Conservation (phyloP, 768 basidiomycete species). For the Podaxis sp. region DNA sequence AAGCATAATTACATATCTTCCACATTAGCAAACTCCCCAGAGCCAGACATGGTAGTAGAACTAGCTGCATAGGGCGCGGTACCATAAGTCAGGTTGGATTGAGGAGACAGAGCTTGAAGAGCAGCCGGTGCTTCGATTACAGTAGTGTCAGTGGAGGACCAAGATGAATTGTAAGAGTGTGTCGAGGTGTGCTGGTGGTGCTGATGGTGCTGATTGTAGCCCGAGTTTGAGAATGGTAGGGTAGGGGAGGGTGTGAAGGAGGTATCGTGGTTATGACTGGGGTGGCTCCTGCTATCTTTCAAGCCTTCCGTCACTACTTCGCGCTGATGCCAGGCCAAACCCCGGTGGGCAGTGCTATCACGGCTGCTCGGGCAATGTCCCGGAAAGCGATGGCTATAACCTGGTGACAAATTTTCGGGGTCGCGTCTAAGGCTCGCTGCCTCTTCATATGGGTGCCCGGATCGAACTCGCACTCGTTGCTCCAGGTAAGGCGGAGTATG, state of each 20-base stretch:
- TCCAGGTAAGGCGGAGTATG: constrained; percentile 26
- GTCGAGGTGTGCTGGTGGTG: constrained; percentile 16
- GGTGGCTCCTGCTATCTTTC: constrained; percentile 26
- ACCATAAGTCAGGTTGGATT: constrained; percentile 29
- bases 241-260: constrained; percentile 36
- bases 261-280: constrained; percentile 28
- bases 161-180: constrained; percentile 37
- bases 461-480: constrained; percentile 32
- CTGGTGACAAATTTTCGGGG: constrained; percentile 23
- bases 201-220: constrained; percentile 28
- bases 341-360: constrained; percentile 23
- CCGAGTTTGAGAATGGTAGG: constrained; percentile 34
- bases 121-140: constrained; percentile 28
- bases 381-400: constrained; percentile 26
- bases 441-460: constrained; percentile 36
- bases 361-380: constrained; percentile 25
- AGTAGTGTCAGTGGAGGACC: constrained; percentile 33
- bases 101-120: constrained; percentile 31
- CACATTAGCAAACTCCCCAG: constrained; percentile 41
- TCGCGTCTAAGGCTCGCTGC: constrained; percentile 28
- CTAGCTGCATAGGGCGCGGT: constrained; percentile 31
- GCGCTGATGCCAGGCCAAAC: constrained; percentile 36
- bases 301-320: constrained; percentile 10
- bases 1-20: constrained; percentile 26
- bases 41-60: constrained; percentile 35